Base-by-base conservation (phyloP, 495 filamentous ascomycete species). In the Cudoniella acicularis region DNA sequence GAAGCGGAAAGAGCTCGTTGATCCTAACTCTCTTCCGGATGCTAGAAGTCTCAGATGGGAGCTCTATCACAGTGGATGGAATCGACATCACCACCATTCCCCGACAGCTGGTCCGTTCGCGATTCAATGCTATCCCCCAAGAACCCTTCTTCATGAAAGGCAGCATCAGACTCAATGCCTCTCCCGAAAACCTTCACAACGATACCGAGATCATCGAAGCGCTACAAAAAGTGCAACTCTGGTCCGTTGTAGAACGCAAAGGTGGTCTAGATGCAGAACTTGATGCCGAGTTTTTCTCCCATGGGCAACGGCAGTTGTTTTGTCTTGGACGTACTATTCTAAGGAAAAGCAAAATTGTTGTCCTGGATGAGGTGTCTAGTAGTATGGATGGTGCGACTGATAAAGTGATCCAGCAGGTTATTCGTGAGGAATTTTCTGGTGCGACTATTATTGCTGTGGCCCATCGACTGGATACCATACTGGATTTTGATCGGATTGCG, bases 401-500 rank as follows among this genome's bases (percentile, higher is more conserved):
- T 57, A 70, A 72, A 42, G 65, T 82, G 36, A 82, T 86, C 73
- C 80, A 84, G 61, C 69, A 70, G 16, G 73, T 87, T 57, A 77
- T 88, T 18, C 43, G 43, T 4, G 43, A 46, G 17, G 18, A 21
- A 21, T 46, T 46, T n/a, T 9, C 8, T 4, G 18, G n/a, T 46
- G 13, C 11, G 8, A 46, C 43, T 6, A 21, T 46, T n/a, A 16
- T 46, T 16, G 8, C 13, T 9, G 18, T 46, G 6, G 43, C 43
- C 13, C 43, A 46, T 21, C 11, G 43, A 17, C n/a, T 46, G 11
- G 18, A 21, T 46, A 46, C 43, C n/a, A 46, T 46, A 16, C 18
- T 46, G 6, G 18, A 21, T 17, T 46, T 46, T 17, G 43, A 17
- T 21, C 8, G 30, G 30, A 36, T 36, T 36, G 30, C 30, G 4